Evolutionary conservation across 1,139 yeast genomes (phyloP), one percentile per base, ranked within the genome.

Genomic region (Taiozyma sp.): DNA sequence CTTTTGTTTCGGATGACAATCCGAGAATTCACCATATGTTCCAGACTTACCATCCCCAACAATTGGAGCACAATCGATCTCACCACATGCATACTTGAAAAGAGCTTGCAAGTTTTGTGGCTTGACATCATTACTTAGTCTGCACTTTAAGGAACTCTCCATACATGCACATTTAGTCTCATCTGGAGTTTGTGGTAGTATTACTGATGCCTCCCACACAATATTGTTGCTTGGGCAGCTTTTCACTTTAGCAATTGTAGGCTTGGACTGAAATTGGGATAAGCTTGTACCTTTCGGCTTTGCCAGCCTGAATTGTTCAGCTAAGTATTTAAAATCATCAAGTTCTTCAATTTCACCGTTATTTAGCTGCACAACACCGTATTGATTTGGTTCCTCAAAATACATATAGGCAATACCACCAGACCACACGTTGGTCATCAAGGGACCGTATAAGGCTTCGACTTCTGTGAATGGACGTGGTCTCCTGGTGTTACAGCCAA

Each of bases 381-480:
- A 89, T 60, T 85, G 71, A 70, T 88, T 89, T 52, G 74, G 82
- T 71, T 89, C 96, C 72, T 88, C 83, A 70, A 83, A 86, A 72
- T 86, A 89, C 96, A 88, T 87, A 74, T 88, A 89, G 36, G 85
- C 96, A 64, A 89, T 81, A 63, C 96, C 96, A 58, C 96, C 96
- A 44, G 96, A 88, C 96, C 96, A 89, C 48, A 87, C 90, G 53
- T 76, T 81, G 40, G 87, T 78, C 93, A 86, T 85, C 48, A 83
- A 73, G 51, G 73, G 67, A 44, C 83, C 74, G 70, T 74, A 85
- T 27, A 85, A 65, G 44, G 87, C 78, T 40, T 73, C 80, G 48
- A 87, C 83, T 69, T 88, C 96, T 42, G 84, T 80, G 58, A 81
- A 81, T 1, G 85, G 85, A 48, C 87, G 69, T 28, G 84, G 84